Conservation (phyloP, 768 basidiomycete genomes). For the Neoboletus magnificus region DNA sequence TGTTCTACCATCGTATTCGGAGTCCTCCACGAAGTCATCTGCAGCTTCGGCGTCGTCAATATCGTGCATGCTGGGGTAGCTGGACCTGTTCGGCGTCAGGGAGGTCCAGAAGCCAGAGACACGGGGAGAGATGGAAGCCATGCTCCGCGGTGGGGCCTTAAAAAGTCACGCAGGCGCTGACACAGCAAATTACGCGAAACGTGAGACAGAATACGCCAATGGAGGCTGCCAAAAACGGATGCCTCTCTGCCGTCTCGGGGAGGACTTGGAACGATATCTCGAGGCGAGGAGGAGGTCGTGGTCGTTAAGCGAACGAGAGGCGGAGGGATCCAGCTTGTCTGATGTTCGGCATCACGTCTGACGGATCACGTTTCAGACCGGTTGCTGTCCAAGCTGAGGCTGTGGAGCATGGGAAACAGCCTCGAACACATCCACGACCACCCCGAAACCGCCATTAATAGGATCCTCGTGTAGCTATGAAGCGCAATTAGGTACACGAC, state of each 20-base stretch:
- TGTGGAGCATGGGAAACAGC: not conserved
- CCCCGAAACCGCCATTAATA: not conserved
- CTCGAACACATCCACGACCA: not conserved
- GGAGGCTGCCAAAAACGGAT: not conserved
- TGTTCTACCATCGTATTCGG: conserved; percentile 44
- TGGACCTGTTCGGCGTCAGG: conserved; percentile 24
- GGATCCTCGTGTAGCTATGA: not conserved
- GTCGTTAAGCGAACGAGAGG: not conserved
- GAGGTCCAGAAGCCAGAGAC: conserved; percentile 49
- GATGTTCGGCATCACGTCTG: not conserved
- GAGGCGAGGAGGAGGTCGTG: not conserved
- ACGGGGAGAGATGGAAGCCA: conserved; percentile 45
- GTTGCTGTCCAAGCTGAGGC: not conserved
- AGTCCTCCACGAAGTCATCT: conserved; percentile 20
- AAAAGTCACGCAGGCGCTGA: not conserved
- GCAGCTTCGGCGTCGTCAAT: conserved; percentile 30
- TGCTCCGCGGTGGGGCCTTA: conserved; percentile 11
- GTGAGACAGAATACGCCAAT: conserved; percentile 1
- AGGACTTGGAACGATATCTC: not conserved
- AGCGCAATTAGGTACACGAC: not conserved
- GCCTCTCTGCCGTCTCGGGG: not conserved
- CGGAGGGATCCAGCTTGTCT: not conserved
- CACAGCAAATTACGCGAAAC: conserved; percentile 9
- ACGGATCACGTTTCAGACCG: conserved; percentile 6
- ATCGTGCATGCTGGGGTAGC: conserved; percentile 40